These are phyloP conservation scores for Agrocybe pediades DNA, from an alignment of 768 basidiomycete species.

Conservation along the genomic window DNA sequence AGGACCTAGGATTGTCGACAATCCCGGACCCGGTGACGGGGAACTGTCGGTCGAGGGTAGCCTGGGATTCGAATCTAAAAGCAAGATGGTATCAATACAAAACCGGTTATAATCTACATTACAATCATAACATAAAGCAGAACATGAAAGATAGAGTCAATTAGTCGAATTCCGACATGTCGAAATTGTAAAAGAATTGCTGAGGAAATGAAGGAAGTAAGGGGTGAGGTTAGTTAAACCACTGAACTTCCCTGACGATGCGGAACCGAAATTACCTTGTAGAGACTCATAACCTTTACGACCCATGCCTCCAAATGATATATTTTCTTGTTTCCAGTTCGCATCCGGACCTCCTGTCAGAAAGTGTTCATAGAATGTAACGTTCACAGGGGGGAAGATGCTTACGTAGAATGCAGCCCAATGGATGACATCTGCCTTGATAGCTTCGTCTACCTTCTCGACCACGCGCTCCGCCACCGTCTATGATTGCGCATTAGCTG, in stretches of 20 bases:
- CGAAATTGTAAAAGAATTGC: slow-evolving; percentile 66
- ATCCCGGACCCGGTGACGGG: not conserved
- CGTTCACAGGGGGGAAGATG: not conserved
- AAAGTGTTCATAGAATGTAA: slow-evolving; percentile 1
- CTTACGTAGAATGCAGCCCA: slow-evolving; percentile 97
- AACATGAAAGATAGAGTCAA: not conserved
- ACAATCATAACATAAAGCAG: not conserved
- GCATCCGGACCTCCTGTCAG: slow-evolving; percentile 89
- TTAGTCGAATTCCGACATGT: slow-evolving; percentile 61
- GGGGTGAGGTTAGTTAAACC: slow-evolving; percentile 1
- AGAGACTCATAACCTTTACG: slow-evolving; percentile 91
- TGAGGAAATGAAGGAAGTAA: too few relatives aligned
- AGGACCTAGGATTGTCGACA: too few relatives aligned
- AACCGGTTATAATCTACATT: not conserved
- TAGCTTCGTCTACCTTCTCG: slow-evolving; percentile 82
- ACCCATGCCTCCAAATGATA: slow-evolving; percentile 98
- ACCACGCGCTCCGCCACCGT: slow-evolving; percentile 90
- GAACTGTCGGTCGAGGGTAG: not conserved
- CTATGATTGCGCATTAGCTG: slow-evolving; percentile 37
- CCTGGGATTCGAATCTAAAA: not conserved
- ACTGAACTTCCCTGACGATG: not conserved
- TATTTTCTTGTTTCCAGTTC: slow-evolving; percentile 85
- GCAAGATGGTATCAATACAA: not conserved
- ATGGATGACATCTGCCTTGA: slow-evolving; percentile 94
- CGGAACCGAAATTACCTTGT: slow-evolving; percentile 58